Percentiles rank a stretch among this genome's conserved stretches.
These are phyloP conservation scores for Botrytis medusae DNA, from an alignment of 2,329 filamentous ascomycete genomes.

Conservation along the genomic window DNA sequence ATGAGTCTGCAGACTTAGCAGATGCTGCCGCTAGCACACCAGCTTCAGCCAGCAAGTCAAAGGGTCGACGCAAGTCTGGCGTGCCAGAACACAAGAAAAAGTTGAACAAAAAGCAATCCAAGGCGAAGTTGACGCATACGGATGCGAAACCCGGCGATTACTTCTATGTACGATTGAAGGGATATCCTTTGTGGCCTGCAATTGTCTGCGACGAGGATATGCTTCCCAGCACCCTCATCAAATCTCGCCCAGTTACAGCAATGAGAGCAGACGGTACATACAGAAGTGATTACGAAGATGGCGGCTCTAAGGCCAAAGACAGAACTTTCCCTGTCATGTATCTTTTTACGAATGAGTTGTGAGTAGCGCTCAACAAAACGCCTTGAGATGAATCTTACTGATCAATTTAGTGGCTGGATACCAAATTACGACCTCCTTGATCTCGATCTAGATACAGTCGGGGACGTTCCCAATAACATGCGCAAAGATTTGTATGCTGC, in stretches of 20 bases:
- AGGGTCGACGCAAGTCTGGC: conserved; percentile 71
- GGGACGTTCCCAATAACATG: conserved; percentile 69
- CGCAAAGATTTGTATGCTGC: conserved; percentile 76
- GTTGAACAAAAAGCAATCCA: conserved; percentile 81
- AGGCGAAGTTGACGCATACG: conserved; percentile 66
- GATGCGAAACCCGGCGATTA: conserved; percentile 88
- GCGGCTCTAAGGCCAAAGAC: conserved; percentile 80
- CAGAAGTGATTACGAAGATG: conserved; percentile 82
- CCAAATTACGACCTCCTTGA: conserved; percentile 79
- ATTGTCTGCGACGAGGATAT: conserved; percentile 94
- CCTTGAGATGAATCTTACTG: conserved; percentile 24
- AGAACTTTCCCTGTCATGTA: conserved; percentile 96
- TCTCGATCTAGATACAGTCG: conserved; percentile 71
- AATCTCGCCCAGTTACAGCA: conserved; percentile 79
- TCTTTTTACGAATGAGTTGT: conserved; percentile 95
- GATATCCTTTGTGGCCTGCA: conserved; percentile 90
- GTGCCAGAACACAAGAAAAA: conserved; percentile 73
- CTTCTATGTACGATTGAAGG: conserved; percentile 91
- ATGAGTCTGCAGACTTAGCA: conserved; percentile 35
- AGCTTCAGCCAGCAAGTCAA: conserved; percentile 48
- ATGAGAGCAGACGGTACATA: conserved; percentile 81
- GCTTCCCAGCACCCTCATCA: conserved; percentile 76
- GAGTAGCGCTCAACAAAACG: conserved; percentile 47
- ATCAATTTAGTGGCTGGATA: conserved; percentile 74
- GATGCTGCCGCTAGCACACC: conserved; percentile 42